A percentile compares a stretch with the other conserved stretches of the same genome.
These are phyloP conservation scores for Diplodia corticola DNA, from an alignment of 2,329 filamentous ascomycete genomes.

Conservation along the genomic window DNA sequence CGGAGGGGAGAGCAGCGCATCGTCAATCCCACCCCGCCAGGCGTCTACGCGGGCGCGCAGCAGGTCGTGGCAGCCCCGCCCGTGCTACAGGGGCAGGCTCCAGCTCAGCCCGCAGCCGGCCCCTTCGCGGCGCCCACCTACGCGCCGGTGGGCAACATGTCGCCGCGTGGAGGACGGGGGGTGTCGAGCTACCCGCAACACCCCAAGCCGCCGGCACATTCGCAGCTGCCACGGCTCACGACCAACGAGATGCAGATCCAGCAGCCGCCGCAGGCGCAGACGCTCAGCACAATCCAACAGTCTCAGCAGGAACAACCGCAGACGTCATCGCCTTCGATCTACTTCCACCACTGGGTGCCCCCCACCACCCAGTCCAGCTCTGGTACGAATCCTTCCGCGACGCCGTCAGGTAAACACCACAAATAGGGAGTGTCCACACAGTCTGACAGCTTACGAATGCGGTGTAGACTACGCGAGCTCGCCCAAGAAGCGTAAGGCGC, in stretches of 20 bases:
- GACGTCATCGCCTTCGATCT: constrained; percentile 70
- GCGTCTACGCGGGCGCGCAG: constrained; percentile 35
- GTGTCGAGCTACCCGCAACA: constrained; percentile 36
- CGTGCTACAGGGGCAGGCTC: constrained; percentile 41
- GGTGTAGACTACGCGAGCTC: constrained; percentile 68
- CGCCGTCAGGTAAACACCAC: constrained; percentile 65
- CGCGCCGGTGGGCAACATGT: constrained; percentile 32
- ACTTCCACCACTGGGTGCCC: constrained; percentile 92
- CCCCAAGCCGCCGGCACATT: constrained; percentile 48
- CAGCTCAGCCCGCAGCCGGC: constrained; percentile 39
- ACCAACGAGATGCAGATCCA: constrained; percentile 55
- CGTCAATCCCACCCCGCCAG: constrained; percentile 41
- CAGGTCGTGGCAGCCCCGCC: constrained; percentile 36
- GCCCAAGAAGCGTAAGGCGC: constrained; percentile 81
- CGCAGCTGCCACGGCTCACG: constrained; percentile 52
- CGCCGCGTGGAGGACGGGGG: constrained; percentile 39
- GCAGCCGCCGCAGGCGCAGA: constrained; percentile 45
- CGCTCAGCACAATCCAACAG: constrained; percentile 45
- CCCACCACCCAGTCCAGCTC: constrained; percentile 65
- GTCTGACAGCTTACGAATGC: constrained; percentile 47
- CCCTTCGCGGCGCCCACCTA: constrained; percentile 43
- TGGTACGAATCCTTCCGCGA: constrained; percentile 66
- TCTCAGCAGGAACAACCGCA: constrained; percentile 61
- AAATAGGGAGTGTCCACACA: constrained; percentile 35
- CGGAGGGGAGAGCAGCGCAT: constrained; percentile 42